Evolutionary conservation across 176 grass and related monocot genomes (phyloP), one percentile per base, ranked within the genome.

Genomic region (Bothriochloa decipiens): DNA sequence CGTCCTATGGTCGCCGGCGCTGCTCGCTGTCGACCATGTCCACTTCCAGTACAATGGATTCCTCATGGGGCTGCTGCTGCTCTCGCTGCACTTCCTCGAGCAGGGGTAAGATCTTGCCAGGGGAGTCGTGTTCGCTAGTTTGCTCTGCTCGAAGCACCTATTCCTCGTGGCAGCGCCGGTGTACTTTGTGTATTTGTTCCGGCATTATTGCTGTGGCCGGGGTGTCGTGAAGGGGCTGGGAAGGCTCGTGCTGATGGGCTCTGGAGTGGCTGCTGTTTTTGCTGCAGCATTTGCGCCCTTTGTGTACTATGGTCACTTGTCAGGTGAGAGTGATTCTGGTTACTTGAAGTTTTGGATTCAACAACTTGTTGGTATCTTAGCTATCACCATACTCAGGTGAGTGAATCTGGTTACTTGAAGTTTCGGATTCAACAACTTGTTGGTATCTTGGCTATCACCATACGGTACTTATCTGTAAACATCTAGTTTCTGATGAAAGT

Each of bases 1-100:
- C 6, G 87, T 92, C 68, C 70, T 95, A 27, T 98, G 88, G 89
- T 95, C 85, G 26, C 93, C 93, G 6, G 85, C 96, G 29, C 85
- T 95, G 63, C 80, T 98, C 46, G 68, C 83, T 32, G 95, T 97
- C 29, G 95, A 97, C 81, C 92, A 93, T 72, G 65, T 95, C 33
- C 93, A 95, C 88, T 95, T 98, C 78, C 91, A 95, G 86, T 92
- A 95, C 57, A 98, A 95, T 17, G 96, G 93, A 55, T 95, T 89
- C 83, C 85, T 93, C 1, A 70, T 93, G 36, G 92, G 95, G 1
- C 84, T 95, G 20, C 81, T 93, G 41, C 63, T 91, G 13, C 86
- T 97, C 4, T 95, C 95, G 11, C 16, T 97, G 9, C 83, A 90
- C 7, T 86, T 92, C 6, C 84, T 98, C 46, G 93, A 92, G 84